phyloP scores from a whole-genome alignment of 139 green algal species.

The Coelastrella sp. region DNA sequence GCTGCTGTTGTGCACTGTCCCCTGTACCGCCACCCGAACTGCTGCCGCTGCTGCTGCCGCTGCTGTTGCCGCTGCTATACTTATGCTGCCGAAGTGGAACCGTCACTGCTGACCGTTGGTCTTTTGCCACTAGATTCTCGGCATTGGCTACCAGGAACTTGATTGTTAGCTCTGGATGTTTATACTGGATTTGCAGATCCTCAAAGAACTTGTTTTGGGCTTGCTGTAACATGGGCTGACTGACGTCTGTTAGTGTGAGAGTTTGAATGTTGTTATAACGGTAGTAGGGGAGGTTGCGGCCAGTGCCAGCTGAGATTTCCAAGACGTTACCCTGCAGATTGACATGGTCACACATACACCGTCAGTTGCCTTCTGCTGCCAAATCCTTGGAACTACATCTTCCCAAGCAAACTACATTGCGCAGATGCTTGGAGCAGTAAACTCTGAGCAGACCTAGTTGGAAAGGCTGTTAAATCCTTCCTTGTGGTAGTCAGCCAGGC shows the following conservation, averaged over 20 bases:
- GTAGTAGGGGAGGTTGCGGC: slow-evolving; percentile 83
- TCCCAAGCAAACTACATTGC: too few species aligned
- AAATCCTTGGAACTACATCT: too few species aligned
- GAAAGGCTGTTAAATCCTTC: too few species aligned
- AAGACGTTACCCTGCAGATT: slow-evolving; percentile 72
- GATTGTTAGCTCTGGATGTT: slow-evolving; percentile 16
- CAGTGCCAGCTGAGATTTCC: slow-evolving; percentile 83
- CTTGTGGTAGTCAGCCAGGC: too few species aligned
- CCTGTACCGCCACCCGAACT: neutral
- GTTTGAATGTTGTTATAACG: slow-evolving; percentile 39
- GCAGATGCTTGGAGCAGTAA: too few species aligned
- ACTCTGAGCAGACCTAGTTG: too few species aligned
- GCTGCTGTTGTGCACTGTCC: neutral
- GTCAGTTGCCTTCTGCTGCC: too few species aligned
- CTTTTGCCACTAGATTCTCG: neutral
- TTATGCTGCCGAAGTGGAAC: neutral
- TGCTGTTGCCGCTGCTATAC: slow-evolving; percentile 31
- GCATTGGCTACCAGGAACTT: slow-evolving; percentile 37
- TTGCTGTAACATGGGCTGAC: slow-evolving; percentile 65
- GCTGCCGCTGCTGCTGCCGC: slow-evolving; percentile 19
- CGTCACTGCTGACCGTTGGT: neutral
- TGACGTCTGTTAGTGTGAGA: slow-evolving; percentile 75
- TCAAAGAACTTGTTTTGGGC: slow-evolving; percentile 53
- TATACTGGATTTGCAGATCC: slow-evolving; percentile 40
- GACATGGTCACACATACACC: too few species aligned